Base-by-base conservation (phyloP, 352 stramenopile species). In the Pythium myriotylum region DNA sequence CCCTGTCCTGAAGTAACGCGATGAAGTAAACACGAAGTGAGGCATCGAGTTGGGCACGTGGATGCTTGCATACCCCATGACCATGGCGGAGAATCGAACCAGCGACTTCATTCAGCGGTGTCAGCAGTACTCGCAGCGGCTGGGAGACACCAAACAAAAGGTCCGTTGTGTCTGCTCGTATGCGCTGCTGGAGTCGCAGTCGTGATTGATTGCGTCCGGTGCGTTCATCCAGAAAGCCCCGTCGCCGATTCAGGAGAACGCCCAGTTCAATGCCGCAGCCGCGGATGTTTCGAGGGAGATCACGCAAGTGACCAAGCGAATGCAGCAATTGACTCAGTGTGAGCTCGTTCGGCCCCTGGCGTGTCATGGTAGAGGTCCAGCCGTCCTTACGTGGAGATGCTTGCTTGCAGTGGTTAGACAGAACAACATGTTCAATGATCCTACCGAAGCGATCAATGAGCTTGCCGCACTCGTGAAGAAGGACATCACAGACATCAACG, bases 371-470 rank as follows among this genome's bases (percentile, higher is more conserved):
- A 19, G 42, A 17, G 5, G 32, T 17, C 22, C 29, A 8, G 16
- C 16, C 33, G 35, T 48, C 1, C 10, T 8, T 27, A 49, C 14
- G 24, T 12, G 4, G 22, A 2, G 40, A 10, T 35, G 33, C 26
- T 40, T 23, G 17, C 20, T n/a, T 46, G 47, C 46, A 95, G 86
- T 95, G 52, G 84, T 95, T 32, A 79, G 84, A 33, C 82, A 95
- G 69, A 92, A 91, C 60, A 95, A 91, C 73, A 93, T 95, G 82
- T 95, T 95, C 55, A 93, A 95, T 54, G 86, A 95, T 61, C 86
- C 86, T 22, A 91, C 81, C 0, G 80, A 88, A 58, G 72, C 83
- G 37, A 95, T 95, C 56, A 95, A 95, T 49, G 84, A 90, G 70
- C 67, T 93, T 42, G 84, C 84, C 4, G 74, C 74, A 47, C 74